Evolutionary conservation across 306 rosid genomes (phyloP), one percentile per base, ranked within the genome.

Genomic region (Vigna reflexopilosa): DNA sequence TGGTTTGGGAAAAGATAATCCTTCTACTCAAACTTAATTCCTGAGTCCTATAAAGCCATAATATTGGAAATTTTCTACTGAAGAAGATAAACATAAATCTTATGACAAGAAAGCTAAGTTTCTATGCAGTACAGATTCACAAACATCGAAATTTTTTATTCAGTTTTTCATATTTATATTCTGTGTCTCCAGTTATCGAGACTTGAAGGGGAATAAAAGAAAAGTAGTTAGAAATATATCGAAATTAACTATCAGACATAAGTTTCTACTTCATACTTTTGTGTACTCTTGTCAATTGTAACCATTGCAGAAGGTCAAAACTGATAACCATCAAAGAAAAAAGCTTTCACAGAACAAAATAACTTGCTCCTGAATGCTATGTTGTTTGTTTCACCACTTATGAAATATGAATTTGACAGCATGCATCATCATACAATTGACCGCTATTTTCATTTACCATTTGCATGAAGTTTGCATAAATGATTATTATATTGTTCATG

Each of bases 321-420:
- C 24, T 34, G 49, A 47, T 4, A 34, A 28, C 3, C 30, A 28
- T 28, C 30, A 28, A 28, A 28, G 4, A 30, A 3, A 62, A 32
- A 24, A 14, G 22, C 22, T 62, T 30, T 66, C 71, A 66, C 0
- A 42, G 5, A 42, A 17, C 30, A 65, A 20, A n/a, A 26, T 26
- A 26, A 26, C 28, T 26, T 26, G 28, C 1, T 26, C 28, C 28
- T 26, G n/a, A 24, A 68, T 56, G n/a, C 19, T 28, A 45, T 59
- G 68, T 47, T 69, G 67, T 47, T 69, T 52, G 48, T 62, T 58
- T 17, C 42, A 55, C 47, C 81, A n/a, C 48, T 55, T 15, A 44
- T 55, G 24, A 42, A 36, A 54, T 12, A 72, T 52, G 14, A 50
- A 1, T 51, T 54, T 20, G 54, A 55, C 73, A 42, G 16, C 15